Base-by-base conservation (phyloP, 257 asterid species). In the Solanum okadae region DNA sequence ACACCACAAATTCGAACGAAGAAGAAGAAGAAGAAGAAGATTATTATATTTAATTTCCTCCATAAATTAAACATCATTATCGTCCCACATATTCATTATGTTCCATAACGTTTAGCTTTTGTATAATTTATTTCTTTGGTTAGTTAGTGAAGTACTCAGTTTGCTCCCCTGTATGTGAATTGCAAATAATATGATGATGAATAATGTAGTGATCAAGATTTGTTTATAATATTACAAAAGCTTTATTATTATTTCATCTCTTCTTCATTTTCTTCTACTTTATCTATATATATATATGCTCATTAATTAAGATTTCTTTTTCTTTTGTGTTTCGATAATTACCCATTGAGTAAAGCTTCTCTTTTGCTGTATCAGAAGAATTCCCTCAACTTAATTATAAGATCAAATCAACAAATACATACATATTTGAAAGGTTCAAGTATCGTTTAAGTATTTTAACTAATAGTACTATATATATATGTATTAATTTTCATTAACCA, bases 151-250 rank as follows among this genome's bases (percentile, higher is more conserved):
- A 46, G 42, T 65, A n/a, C 18, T 49, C 40, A 29, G 86, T 16
- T 82, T 46, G 70, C 70, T 67, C 75, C 70, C 44, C 75, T 59
- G 25, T 56, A 61, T 87, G 89, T 89, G 88, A 75, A 86, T 87
- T 88, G 49, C 79, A 88, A 84, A 81, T 90, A 87, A 84, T n/a
- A 23, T 46, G 49, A 16, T 46, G 40, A 68, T 84, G 89, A 86
- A 89, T 91, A 90, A 89, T 87, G 85, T 79, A 79, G 67, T 75
- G 33, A 91, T 89, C 87, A 89, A 89, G 90, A 87, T 83, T 79
- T 65, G 61, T 84, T 92, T 59, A 22, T 56, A 8, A 25, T 22
- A 34, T 46, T 84, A n/a, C 77, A 76, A 56, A 25, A 29, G 5
- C 49, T 88, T 37, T 20, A 75, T 75, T 79, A 52, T 40, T 77